phyloP scores from a whole-genome alignment of 371 early-diverging fungal species.

The Choanephora cucurbitarum region DNA sequence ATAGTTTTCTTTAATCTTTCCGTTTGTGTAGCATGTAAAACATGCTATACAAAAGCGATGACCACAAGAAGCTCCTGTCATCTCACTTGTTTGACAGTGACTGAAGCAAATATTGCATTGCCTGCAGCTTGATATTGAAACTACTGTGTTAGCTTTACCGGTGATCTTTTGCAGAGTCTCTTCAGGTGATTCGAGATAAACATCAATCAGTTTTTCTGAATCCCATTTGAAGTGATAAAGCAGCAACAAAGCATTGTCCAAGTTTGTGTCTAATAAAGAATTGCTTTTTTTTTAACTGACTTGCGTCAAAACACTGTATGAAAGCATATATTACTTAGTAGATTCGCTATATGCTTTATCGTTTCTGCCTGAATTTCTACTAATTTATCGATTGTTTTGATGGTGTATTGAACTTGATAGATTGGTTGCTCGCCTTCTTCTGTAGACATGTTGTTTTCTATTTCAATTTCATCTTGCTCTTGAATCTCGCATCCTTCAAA shows the following conservation, averaged over 20 bases:
- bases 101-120: constrained; percentile 86
- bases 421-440: not conserved
- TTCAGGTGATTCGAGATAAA: constrained; percentile 79
- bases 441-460: constrained; percentile 21
- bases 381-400: constrained; percentile 23
- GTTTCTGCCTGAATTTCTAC: constrained; percentile 33
- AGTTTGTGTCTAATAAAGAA: constrained; percentile 55
- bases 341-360: constrained; percentile 37
- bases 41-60: constrained; percentile 87
- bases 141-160: constrained; percentile 48
- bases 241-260: constrained; percentile 64
- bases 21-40: constrained; percentile 76
- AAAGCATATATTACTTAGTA: constrained; percentile 30
- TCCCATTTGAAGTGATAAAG: constrained; percentile 87
- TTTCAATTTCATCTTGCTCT: constrained; percentile 33
- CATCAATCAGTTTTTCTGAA: constrained; percentile 87
- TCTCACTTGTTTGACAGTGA: constrained; percentile 56
- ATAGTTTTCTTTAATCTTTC: constrained; percentile 89
- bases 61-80: constrained; percentile 73
- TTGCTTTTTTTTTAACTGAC: too few relatives aligned
- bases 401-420: constrained; percentile 3
- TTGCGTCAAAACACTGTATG: too few relatives aligned
- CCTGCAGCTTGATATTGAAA: not conserved
- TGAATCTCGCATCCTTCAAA: constrained; percentile 13
- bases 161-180: constrained; percentile 72